These are phyloP conservation scores for Fonsecaea monophora DNA, from an alignment of 2,329 filamentous ascomycete genomes.

Conservation along the genomic window DNA sequence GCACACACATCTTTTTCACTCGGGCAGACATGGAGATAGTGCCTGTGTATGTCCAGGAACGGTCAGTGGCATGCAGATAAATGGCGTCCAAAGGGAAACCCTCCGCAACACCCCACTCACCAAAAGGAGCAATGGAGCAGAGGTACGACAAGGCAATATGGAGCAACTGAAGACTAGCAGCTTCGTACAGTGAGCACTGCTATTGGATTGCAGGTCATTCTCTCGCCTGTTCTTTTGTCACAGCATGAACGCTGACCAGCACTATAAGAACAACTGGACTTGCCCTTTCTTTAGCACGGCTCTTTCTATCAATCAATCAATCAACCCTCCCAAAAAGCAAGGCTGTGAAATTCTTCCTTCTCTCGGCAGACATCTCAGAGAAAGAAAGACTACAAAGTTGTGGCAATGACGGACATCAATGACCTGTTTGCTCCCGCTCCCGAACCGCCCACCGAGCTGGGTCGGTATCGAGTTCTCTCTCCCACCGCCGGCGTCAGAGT, in stretches of 20 bases:
- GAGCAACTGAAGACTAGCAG: too few species aligned
- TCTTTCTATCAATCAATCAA: neutral
- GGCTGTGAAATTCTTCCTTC: neutral
- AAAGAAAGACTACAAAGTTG: neutral
- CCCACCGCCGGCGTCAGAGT: constrained; percentile 70
- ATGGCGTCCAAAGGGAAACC: too few species aligned
- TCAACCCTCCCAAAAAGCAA: neutral
- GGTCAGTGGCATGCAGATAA: too few species aligned
- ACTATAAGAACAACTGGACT: neutral
- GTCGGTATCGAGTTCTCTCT: constrained; percentile 69
- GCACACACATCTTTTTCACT: too few species aligned
- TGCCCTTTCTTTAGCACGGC: neutral
- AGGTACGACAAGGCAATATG: too few species aligned
- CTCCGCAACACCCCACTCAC: too few species aligned
- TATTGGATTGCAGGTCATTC: too few species aligned
- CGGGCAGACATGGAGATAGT: too few species aligned
- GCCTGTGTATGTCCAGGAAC: too few species aligned
- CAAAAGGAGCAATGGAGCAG: too few species aligned
- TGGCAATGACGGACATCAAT: constrained; percentile 4
- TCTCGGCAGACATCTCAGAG: neutral
- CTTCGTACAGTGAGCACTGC: too few species aligned
- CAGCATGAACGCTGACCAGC: neutral
- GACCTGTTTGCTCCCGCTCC: constrained; percentile 51
- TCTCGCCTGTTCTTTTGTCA: neutral
- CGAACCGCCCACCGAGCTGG: constrained; percentile 65